phyloP scores from a whole-genome alignment of 2,329 filamentous ascomycete genomes.

The Pseudogymnoascus destructans region DNA sequence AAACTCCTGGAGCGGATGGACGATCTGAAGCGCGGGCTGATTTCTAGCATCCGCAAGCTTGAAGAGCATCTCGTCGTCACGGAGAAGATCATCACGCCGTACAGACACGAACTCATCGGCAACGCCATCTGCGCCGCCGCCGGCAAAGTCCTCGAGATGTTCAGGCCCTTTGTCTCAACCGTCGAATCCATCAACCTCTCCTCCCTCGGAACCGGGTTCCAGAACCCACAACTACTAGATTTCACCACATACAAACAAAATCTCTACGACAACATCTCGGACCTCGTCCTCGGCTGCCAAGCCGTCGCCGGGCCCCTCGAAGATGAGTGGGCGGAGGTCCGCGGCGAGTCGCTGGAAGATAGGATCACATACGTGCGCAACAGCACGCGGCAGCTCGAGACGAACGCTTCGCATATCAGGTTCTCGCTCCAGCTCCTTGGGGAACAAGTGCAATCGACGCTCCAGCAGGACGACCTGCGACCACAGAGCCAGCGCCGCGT shows the following conservation, averaged over 20 bases:
- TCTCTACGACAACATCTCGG: constrained; percentile 84
- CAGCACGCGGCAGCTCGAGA: constrained; percentile 69
- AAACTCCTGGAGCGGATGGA: constrained; percentile 72
- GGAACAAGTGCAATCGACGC: constrained; percentile 56
- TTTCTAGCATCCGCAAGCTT: constrained; percentile 73
- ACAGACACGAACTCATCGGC: constrained; percentile 65
- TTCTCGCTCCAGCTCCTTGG: constrained; percentile 79
- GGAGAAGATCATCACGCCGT: constrained; percentile 69
- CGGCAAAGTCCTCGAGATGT: constrained; percentile 71
- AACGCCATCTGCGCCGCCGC: constrained; percentile 72
- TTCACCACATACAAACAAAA: constrained; percentile 87
- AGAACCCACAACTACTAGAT: constrained; percentile 74
- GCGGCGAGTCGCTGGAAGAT: constrained; percentile 78
- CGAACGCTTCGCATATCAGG: constrained; percentile 73
- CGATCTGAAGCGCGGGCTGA: constrained; percentile 70
- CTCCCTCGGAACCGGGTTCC: constrained; percentile 61
- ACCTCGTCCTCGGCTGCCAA: constrained; percentile 78
- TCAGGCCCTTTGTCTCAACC: constrained; percentile 77
- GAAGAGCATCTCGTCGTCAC: constrained; percentile 69
- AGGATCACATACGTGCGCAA: constrained; percentile 68
- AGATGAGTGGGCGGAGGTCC: constrained; percentile 92
- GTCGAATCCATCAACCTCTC: constrained; percentile 88
- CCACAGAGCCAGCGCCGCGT: constrained; percentile 42
- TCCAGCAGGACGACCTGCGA: constrained; percentile 32
- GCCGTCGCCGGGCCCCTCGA: constrained; percentile 80